Evolutionary conservation across 2,329 filamentous ascomycete genomes (phyloP).

Genomic region (Epichloe coenophiala): DNA sequence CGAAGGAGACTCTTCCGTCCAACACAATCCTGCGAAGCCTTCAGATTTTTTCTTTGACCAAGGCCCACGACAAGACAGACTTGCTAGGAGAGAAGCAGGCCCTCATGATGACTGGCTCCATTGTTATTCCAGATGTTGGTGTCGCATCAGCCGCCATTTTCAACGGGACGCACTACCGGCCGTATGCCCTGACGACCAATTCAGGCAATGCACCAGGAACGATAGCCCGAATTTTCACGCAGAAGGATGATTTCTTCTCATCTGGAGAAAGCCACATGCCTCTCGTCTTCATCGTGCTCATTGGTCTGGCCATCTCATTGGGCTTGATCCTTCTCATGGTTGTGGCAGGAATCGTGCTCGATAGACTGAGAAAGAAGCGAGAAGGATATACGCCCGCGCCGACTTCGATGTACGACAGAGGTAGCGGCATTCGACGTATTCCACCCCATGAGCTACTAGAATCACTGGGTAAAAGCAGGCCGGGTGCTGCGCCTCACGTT

Average conservation of each 20-base stretch:
- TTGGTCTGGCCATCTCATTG: slow-evolving; percentile 65
- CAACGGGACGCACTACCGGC: slow-evolving; percentile 65
- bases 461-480: slow-evolving; percentile 33
- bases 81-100: slow-evolving; percentile 55
- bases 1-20: slow-evolving; percentile 47
- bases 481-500: slow-evolving; percentile 34
- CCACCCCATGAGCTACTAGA: slow-evolving; percentile 48
- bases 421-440: slow-evolving; percentile 43
- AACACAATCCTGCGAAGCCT: slow-evolving; percentile 63
- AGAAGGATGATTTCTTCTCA: slow-evolving; percentile 65
- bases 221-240: slow-evolving; percentile 70
- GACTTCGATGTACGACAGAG: slow-evolving; percentile 48
- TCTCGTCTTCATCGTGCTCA: slow-evolving; percentile 66
- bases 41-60: slow-evolving; percentile 62
- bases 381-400: slow-evolving; percentile 73
- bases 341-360: slow-evolving; percentile 58
- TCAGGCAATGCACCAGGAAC: slow-evolving; percentile 53
- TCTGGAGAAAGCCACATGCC: slow-evolving; percentile 46
- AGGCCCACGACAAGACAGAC: slow-evolving; percentile 49
- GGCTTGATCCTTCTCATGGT: slow-evolving; percentile 67
- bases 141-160: slow-evolving; percentile 76
- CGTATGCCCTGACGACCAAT: slow-evolving; percentile 68
- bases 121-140: slow-evolving; percentile 64
- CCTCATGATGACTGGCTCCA: slow-evolving; percentile 69
- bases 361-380: slow-evolving; percentile 61